These are phyloP conservation scores for Macrocybe sp. DNA, from an alignment of 1,284 basidiomycete species.

Conservation along the genomic window DNA sequence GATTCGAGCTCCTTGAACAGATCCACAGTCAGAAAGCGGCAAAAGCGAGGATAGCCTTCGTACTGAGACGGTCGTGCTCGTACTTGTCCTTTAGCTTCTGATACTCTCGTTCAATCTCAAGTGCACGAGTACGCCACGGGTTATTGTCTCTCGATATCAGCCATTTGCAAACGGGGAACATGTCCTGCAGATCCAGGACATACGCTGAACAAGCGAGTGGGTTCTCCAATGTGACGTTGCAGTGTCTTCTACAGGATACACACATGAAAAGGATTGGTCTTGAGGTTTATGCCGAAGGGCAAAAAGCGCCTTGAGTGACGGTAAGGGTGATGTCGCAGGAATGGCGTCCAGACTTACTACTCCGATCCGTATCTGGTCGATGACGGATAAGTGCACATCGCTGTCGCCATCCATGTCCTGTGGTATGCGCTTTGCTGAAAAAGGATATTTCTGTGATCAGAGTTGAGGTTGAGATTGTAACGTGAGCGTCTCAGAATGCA, in stretches of 20 bases:
- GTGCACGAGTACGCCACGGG: slow-evolving; percentile 40
- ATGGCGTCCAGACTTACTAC: not conserved
- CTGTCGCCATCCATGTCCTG: slow-evolving; percentile 7
- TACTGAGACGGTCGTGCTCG: slow-evolving; percentile 39
- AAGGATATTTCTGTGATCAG: no score
- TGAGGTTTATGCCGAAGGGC: slow-evolving; percentile 36
- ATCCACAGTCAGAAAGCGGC: not conserved
- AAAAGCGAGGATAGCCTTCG: slow-evolving; percentile 11
- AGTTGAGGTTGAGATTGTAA: no score
- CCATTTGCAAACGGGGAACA: no score
- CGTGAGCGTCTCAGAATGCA: no score
- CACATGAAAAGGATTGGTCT: slow-evolving; percentile 38
- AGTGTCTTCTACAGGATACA: slow-evolving; percentile 6
- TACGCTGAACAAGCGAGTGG: slow-evolving; percentile 30
- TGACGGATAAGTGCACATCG: slow-evolving; percentile 26
- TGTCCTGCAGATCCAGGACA: slow-evolving; percentile 34
- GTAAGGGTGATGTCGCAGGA: not conserved
- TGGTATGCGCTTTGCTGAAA: no score
- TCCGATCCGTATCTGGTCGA: not conserved
- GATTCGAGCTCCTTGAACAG: slow-evolving; percentile 8
- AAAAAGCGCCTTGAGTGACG: slow-evolving; percentile 29
- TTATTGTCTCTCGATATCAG: slow-evolving; percentile 12
- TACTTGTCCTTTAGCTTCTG: slow-evolving; percentile 31
- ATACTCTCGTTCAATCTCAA: slow-evolving; percentile 40
- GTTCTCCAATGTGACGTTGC: not conserved